Base-by-base conservation (phyloP, 225 moss, liverwort and hornwort species). In the Lunularia cruciata region DNA sequence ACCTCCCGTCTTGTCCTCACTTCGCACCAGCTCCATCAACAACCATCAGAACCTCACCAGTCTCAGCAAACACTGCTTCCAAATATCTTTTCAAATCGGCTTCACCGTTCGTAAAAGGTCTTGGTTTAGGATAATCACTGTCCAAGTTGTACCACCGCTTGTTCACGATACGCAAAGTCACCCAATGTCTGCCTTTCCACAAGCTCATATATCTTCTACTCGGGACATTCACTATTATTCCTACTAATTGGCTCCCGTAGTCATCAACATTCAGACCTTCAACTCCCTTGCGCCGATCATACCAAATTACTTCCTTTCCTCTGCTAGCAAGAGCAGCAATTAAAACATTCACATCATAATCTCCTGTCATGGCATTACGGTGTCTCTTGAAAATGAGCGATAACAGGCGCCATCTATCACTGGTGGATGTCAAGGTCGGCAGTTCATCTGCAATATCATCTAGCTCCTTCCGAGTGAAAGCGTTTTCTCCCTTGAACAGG, bases 261-360 rank as follows among this genome's bases (percentile, higher is more conserved):
- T 60, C 73, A 19, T 78, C 75, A 27, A 85, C 73, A 60, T 87
- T 69, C 2, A 93, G 69, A 14, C 60, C 78, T 0, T 81, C 72
- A 0, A 76, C 72, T 10, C 91, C 98, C 47, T 91, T 88, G 0
- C 98, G 86, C 10, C 86, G 63, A 60, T 98, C 93, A 13, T 93
- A 93, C 98, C 98, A 98, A 39, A 73, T 82, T 4, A 85, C 86
- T 36, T 91, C 88, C 58, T 88, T 91, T 3, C 72, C 85, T 84
- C 89, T 81, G 0, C 70, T 73, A 9, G 52, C 79, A 0, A 93
- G 86, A 2, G 98, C 93, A 19, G 91, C 80, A 27, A 86, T 77
- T 34, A 98, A 63, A 59, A 98, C 98, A 60, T 98, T 89, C 8
- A 77, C 98, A 54, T 98, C 98, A 8, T 98, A 98, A 55, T 98